phyloP scores from a whole-genome alignment of 1,284 basidiomycete species.

The Pseudozyma sp. region DNA sequence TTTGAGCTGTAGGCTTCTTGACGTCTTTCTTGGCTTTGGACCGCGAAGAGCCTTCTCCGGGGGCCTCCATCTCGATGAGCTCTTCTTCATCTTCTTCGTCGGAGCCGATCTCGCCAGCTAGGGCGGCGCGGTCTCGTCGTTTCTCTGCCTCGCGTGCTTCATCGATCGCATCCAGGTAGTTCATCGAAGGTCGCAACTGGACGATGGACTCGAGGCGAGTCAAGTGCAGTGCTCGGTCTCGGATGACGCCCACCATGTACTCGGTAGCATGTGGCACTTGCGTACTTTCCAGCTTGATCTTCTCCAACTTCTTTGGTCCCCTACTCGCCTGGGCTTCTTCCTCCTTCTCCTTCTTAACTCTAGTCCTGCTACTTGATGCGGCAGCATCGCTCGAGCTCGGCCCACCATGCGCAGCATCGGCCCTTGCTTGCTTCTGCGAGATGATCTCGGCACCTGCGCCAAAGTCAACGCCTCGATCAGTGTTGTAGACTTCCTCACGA shows the following conservation, averaged over 20 bases:
- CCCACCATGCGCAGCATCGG: constrained; percentile 42
- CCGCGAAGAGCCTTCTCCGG: constrained; percentile 31
- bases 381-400: constrained; percentile 11
- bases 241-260: constrained; percentile 66
- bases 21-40: constrained; percentile 46
- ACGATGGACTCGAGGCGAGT: constrained; percentile 59
- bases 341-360: constrained; percentile 46
- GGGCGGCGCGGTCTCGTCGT: constrained; percentile 54
- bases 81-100: constrained; percentile 57
- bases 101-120: constrained; percentile 42
- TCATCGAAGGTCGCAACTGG: constrained; percentile 67
- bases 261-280: constrained; percentile 61
- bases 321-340: constrained; percentile 25
- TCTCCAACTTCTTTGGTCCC: constrained; percentile 56
- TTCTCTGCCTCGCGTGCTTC: constrained; percentile 56
- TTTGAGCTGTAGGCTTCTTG: constrained; percentile 47
- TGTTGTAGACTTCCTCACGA: constrained; percentile 62
- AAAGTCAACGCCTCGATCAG: constrained; percentile 57
- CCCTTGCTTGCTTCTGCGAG: constrained; percentile 49
- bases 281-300: constrained; percentile 61
- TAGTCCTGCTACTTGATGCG: constrained; percentile 20
- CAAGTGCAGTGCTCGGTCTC: constrained; percentile 63
- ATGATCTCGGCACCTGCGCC: constrained; percentile 47
- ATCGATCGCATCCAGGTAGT: constrained; percentile 65
- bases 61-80: constrained; percentile 49